Base-by-base conservation (phyloP, 179 eudicot genomes). In the Spergularia azorica region DNA sequence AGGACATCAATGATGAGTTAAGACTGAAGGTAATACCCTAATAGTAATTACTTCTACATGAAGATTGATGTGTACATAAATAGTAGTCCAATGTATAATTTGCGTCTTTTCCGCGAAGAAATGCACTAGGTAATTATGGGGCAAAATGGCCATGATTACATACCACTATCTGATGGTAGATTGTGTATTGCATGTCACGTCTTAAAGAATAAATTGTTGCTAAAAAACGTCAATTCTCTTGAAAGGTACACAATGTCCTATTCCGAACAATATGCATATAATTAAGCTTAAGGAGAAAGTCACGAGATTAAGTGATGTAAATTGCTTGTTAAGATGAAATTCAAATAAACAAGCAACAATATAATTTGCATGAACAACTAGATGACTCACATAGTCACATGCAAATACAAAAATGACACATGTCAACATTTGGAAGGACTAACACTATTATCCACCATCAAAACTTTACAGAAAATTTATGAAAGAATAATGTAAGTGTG, bases 361-460 rank as follows among this genome's bases (percentile, higher is more conserved):
- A 67, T 50, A 38, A 51, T 71, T 32, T 73, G 65, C 55, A 66
- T 60, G 60, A 81, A 68, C 66, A 72, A 46, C 55, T 69, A 56
- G 76, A 73, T 18, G 71, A 63, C 21, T 77, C 80, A 73, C 80
- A 81, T n/a, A n/a, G n/a, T 80, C 83, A 78, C 83, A 83, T 76
- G 87, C 72, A 77, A 84, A 59, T 65, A 64, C 41, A 63, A 69
- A 26, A 26, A 62, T 39, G 89, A 76, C 86, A 80, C 54, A 59
- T 79, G 79, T 76, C 76, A 54, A 62, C 57, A 72, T 61, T 83
- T 14, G 58, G 74, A 75, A 46, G 76, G 73, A 60, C 8, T 58
- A 43, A 57, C 56, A 63, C 52, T 63, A 75, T 70, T 60, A 70
- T 78, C 64, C 62, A 63, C 46, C 56, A 70, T 70, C 7, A 70